Evolutionary conservation across 331 rosid species (phyloP).

Genomic region (Saraca asoca): DNA sequence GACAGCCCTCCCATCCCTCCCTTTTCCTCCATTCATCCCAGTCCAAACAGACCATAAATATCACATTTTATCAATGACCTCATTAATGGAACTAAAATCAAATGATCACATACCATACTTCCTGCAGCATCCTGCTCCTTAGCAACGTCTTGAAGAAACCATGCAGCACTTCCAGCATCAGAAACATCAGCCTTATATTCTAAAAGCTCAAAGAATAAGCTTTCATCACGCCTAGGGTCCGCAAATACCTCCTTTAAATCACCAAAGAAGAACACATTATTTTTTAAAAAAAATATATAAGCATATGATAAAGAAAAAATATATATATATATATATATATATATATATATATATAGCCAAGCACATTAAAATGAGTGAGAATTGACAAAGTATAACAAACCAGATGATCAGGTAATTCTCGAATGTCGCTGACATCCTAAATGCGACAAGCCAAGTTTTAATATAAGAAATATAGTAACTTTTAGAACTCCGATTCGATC

Average conservation of each 20-base stretch:
- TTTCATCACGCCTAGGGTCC: slow-evolving; percentile 78
- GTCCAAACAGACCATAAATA: neutral
- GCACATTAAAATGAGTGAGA: neutral
- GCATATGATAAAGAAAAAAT: no score
- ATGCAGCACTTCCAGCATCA: slow-evolving; percentile 75
- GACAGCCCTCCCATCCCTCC: no score
- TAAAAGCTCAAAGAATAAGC: slow-evolving; percentile 81
- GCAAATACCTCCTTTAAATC: slow-evolving; percentile 65
- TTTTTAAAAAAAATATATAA: no score
- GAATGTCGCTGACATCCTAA: slow-evolving; percentile 79
- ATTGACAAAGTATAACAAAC: slow-evolving; percentile 33
- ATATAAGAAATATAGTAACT: slow-evolving; percentile 6
- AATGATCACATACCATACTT: slow-evolving; percentile 55
- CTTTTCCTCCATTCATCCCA: neutral
- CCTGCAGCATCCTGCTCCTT: slow-evolving; percentile 79
- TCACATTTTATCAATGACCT: slow-evolving; percentile 1
- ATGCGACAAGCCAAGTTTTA: slow-evolving; percentile 17
- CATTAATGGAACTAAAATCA: slow-evolving; percentile 3
- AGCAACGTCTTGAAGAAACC: slow-evolving; percentile 96
- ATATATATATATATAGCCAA: no score
- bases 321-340: no score
- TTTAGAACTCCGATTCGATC: neutral
- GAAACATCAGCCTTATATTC: slow-evolving; percentile 69
- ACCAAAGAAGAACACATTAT: no score
- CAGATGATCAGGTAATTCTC: slow-evolving; percentile 95